Evolutionary conservation across 495 filamentous ascomycete genomes (phyloP), one percentile per base, ranked within the genome.

Genomic region (Copromyces sp.): DNA sequence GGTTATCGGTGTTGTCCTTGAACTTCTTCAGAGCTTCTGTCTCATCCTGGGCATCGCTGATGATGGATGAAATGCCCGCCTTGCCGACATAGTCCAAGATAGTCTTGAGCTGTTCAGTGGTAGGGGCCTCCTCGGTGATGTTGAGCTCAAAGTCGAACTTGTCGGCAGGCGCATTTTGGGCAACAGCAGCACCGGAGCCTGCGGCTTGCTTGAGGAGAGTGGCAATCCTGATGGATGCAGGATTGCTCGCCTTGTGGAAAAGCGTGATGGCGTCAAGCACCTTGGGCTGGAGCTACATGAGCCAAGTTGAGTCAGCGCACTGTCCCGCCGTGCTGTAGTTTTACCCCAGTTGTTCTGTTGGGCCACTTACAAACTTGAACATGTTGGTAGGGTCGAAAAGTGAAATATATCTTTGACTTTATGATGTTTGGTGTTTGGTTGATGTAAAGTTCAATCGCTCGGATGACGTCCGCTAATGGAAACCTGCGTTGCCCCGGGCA

Each of bases 251-350:
- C 75, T 90, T 89, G 87, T 98, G 95, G 88, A 98, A 99, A 85
- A 99, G 91, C 72, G 94, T 97, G 77, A 99, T 90, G 74, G 97
- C 89, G 85, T 98, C 93, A 82, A 93, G 87, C 74, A 91, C 86
- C 88, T 94, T 94, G 82, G 87, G 86, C 92, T 94, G 77, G 53
- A 65, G 53, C 53, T 65, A 65, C 29, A 35, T 45, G 72, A 24
- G 40, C 69, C 14, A 39, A 3, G 35, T 24, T 38, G 37, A 29
- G 69, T 79, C 65, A 76, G 70, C 69, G 68, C 17, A 37, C 69
- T 14, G 39, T 17, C 53, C 29, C 14, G 29, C 53, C 14, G 53
- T 16, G 16, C 7, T 35, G 6, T 17, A 9, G 53, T 20, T 61
- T 1, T 29, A 16, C 6, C 6, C 12, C 53, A 61, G 53, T 20